Base-by-base conservation (phyloP, 164 flowering plant genomes). In the Vitis amurensis region DNA sequence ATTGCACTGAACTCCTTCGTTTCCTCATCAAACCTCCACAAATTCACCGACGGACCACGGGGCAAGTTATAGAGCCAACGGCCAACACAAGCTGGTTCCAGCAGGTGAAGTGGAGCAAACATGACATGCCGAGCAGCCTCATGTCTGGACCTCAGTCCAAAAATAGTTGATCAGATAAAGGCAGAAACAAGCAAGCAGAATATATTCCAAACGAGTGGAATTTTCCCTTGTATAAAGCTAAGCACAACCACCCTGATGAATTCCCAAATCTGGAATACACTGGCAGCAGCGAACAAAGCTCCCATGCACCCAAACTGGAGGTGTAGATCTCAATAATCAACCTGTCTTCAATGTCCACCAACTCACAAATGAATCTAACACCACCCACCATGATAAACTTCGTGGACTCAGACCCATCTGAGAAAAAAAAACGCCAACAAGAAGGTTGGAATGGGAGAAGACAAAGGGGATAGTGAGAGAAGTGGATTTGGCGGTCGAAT, bases 301-400 rank as follows among this genome's bases (percentile, higher is more conserved):
- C 87, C 94, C 94, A 89, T 2, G 74, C 76, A 60, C 79, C 75
- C 1, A 19, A 49, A 11, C 9, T 2, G 2, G 88, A 86, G 59
- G 88, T 80, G 67, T 88, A 86, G 11, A 89, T 86, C 73, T 89
- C 89, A 10, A 84, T 89, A 11, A 85, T 87, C 70, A 84, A 68
- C 16, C 83, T 52, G 59, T 86, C 91, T 73, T 88, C 87, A 47
- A 86, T 83, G 61, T 87, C 93, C 27, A 87, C 91, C 27, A 89
- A 57, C 1, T 82, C 81, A 6, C 88, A 88, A 17, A 87, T 74
- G 73, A 84, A 83, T 27, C 85, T 56, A 1, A 80, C 87, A 7
- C 90, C 94, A 1, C 90, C 91, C 11, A 85, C 90, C 12, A 86
- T 89, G 19, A 89, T 84, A 69, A 89, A 86, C 23, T 77, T 69